phyloP scores from a whole-genome alignment of 768 basidiomycete species.

The Lentinus tigrinus region DNA sequence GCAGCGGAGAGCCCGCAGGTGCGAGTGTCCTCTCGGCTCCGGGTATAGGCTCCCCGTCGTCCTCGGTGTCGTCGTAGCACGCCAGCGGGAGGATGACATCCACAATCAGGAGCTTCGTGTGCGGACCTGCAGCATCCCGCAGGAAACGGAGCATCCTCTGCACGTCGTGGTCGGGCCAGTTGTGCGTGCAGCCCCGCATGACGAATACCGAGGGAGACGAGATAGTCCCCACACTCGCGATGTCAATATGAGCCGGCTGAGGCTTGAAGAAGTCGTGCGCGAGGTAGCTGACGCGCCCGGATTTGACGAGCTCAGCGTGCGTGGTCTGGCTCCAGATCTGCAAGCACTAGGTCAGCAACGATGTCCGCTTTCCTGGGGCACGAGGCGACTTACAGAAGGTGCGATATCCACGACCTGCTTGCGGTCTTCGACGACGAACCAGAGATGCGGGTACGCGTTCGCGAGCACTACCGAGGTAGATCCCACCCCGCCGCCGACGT shows the following conservation, averaged over 20 bases:
- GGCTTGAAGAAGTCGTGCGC: conserved; percentile 12
- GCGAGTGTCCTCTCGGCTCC: conserved; percentile 5
- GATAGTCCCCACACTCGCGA: neutral
- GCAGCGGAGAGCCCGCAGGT: conserved; percentile 11
- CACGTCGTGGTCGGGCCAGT: conserved; percentile 10
- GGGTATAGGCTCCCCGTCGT: neutral
- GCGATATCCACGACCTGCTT: conserved; percentile 38
- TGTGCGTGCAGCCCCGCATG: conserved; percentile 10
- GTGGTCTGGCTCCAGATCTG: neutral
- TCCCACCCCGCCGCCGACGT: conserved; percentile 20
- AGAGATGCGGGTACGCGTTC: conserved; percentile 11
- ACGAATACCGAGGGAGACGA: conserved; percentile 3
- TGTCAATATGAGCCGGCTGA: neutral
- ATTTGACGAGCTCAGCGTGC: neutral
- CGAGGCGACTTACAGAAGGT: conserved; percentile 2
- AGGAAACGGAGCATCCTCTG: conserved; percentile 10
- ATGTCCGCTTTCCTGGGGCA: no score
- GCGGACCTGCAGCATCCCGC: neutral
- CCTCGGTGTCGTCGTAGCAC: conserved; percentile 9
- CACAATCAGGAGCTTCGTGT: conserved; percentile 7
- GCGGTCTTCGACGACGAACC: conserved; percentile 18
- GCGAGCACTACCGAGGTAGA: conserved; percentile 16
- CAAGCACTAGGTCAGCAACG: neutral
- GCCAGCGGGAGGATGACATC: conserved; percentile 8
- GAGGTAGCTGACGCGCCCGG: conserved; percentile 6